phyloP scores from a whole-genome alignment of 495 filamentous ascomycete genomes.

The Aspergillus mulundensis region DNA sequence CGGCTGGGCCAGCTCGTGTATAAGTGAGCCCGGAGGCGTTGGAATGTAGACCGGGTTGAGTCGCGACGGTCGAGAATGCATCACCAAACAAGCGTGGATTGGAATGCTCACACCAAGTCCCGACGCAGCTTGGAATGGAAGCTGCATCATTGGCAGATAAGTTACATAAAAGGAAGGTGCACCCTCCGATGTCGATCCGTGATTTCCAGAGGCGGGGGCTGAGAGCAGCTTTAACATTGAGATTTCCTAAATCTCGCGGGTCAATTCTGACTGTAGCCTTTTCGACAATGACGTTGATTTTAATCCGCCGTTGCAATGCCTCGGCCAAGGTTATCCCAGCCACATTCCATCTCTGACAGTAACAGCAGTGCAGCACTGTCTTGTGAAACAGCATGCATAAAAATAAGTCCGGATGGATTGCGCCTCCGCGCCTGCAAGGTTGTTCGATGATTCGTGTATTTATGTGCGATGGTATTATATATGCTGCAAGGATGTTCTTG shows the following conservation, averaged over 20 bases:
- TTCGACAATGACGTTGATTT: not conserved
- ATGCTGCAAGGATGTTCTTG: too few species aligned
- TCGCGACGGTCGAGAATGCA: constrained; percentile 32
- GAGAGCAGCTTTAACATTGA: not conserved
- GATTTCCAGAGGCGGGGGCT: not conserved
- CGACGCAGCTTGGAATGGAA: constrained; percentile 29
- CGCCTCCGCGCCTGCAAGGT: constrained; percentile 3
- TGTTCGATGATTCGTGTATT: too few species aligned
- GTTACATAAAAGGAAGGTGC: constrained; percentile 1
- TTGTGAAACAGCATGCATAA: not conserved
- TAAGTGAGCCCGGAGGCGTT: constrained; percentile 25
- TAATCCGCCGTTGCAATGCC: constrained; percentile 13
- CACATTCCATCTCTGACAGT: constrained; percentile 18
- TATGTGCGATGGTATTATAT: too few species aligned
- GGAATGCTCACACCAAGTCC: constrained; percentile 20
- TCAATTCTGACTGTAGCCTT: not conserved
- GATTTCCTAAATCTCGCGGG: not conserved
- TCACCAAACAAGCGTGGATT: constrained; percentile 12
- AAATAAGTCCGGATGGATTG: not conserved
- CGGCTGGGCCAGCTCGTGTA: constrained; percentile 6
- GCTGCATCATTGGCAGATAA: constrained; percentile 1
- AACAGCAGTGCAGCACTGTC: not conserved
- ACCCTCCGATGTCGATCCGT: not conserved
- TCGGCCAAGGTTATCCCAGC: constrained; percentile 5
- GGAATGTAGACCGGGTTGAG: constrained; percentile 30